Percentiles rank a stretch among this genome's conserved stretches.
Conservation (phyloP, 805 yeast genomes). For the Cyberlindnera nakhonratchasimensis region DNA sequence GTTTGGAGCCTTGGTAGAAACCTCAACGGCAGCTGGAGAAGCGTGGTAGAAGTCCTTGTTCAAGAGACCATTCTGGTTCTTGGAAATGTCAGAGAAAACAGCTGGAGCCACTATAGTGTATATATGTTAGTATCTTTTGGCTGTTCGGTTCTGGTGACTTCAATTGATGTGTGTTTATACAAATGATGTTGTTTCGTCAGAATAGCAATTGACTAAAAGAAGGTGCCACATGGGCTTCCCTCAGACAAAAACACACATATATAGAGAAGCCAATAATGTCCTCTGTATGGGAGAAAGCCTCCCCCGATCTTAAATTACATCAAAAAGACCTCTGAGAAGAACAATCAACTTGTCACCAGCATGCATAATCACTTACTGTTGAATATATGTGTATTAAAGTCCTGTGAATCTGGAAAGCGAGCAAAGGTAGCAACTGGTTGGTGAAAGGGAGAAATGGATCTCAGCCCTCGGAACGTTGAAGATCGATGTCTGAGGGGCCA, state of each 20-base stretch:
- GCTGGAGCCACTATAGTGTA: constrained; percentile 63
- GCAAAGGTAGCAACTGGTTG: background rate
- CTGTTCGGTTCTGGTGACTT: no score
- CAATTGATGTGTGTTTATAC: no score
- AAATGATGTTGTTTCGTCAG: no score
- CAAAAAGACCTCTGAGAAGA: no score
- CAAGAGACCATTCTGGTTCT: constrained; percentile 86
- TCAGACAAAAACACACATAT: no score
- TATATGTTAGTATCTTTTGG: constrained; percentile 1
- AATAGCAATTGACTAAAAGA: no score
- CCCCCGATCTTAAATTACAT: no score
- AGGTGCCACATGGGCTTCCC: no score
- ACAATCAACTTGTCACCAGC: no score
- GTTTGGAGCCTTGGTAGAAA: constrained; percentile 91
- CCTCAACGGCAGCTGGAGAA: constrained; percentile 81
- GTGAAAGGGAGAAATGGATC: background rate
- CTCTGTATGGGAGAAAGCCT: no score
- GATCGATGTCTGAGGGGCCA: background rate
- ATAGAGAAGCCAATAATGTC: no score
- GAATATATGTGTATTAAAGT: constrained; percentile 4
- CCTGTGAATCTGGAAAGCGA: background rate
- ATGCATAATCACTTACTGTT: no score
- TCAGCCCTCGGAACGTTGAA: background rate
- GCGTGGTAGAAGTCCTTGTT: constrained; percentile 91
- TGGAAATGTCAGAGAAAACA: constrained; percentile 90